These are phyloP conservation scores for Oropetium thomaeum DNA, from an alignment of 176 grass and related monocot genomes.

Conservation along the genomic window DNA sequence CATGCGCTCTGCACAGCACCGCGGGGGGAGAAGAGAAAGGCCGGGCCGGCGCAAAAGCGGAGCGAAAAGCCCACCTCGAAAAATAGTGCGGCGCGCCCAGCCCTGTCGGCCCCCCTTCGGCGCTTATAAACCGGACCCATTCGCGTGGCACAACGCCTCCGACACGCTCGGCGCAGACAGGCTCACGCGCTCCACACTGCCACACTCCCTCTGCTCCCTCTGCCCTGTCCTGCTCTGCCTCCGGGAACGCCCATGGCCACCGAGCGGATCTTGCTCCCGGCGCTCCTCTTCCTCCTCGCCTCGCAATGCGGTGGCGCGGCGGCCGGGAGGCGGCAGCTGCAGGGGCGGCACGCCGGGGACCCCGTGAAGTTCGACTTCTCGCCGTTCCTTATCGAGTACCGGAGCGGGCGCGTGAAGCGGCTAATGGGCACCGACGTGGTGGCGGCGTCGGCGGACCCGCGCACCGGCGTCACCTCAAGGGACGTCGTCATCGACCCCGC, in stretches of 20 bases:
- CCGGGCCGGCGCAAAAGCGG: slow-evolving; percentile 36
- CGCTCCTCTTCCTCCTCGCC: slow-evolving; percentile 9
- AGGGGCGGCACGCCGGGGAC: slow-evolving; percentile 15
- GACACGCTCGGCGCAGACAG: slow-evolving; percentile 15
- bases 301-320: background rate
- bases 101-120: slow-evolving; percentile 18
- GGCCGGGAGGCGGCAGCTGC: background rate
- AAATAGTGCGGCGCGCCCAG: slow-evolving; percentile 34
- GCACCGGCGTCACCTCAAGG: slow-evolving; percentile 49
- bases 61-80: slow-evolving; percentile 28
- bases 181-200: slow-evolving; percentile 24
- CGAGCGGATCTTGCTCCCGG: slow-evolving; percentile 35
- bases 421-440: slow-evolving; percentile 45
- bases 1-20: slow-evolving; percentile 35
- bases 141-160: slow-evolving; percentile 14
- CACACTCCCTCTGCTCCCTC: background rate
- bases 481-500: slow-evolving; percentile 54
- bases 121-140: slow-evolving; percentile 30
- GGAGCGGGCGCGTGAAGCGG: slow-evolving; percentile 56
- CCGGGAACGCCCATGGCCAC: slow-evolving; percentile 33
- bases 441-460: slow-evolving; percentile 42
- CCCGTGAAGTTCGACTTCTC: slow-evolving; percentile 63
- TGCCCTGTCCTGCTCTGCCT: background rate
- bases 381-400: slow-evolving; percentile 62
- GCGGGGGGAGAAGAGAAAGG: slow-evolving; percentile 19